Percentiles rank a stretch among this genome's conserved stretches.
These are phyloP conservation scores for Agrocybe pediades DNA, from an alignment of 768 basidiomycete species.

Conservation along the genomic window DNA sequence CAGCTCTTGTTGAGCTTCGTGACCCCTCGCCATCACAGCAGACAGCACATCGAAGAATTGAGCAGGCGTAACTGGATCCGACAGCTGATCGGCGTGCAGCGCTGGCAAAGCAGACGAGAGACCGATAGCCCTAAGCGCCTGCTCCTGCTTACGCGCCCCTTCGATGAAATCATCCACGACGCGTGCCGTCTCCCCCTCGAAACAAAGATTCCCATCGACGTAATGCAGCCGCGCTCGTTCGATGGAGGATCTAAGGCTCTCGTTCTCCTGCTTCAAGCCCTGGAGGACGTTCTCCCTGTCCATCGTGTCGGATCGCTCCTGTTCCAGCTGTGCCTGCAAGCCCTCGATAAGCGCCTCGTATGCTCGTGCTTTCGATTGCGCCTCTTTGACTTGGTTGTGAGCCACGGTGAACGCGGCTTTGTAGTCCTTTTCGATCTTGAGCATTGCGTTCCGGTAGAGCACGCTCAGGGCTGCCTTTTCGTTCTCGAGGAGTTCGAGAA, in stretches of 20 bases:
- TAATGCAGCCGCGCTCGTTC: not conserved
- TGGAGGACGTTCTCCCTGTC: not conserved
- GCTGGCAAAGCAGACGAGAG: not conserved
- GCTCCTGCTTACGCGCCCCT: conserved; percentile 6
- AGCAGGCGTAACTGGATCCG: not conserved
- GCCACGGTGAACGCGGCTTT: not conserved
- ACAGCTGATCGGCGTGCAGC: not conserved
- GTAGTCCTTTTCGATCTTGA: conserved; percentile 4
- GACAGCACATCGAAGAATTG: conserved; percentile 11
- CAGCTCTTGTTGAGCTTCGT: conserved; percentile 1
- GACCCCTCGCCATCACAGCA: conserved; percentile 4
- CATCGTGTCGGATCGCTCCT: not conserved
- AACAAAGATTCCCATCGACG: conserved; percentile 7
- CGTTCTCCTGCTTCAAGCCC: conserved; percentile 5
- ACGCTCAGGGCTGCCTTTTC: conserved; percentile 12
- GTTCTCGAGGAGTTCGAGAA: conserved; percentile 20
- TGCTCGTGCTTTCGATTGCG: not conserved
- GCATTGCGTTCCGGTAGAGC: conserved; percentile 9
- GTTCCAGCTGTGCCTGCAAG: not conserved
- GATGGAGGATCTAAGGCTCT: conserved; percentile 4
- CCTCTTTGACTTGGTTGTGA: not conserved
- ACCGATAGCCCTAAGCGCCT: not conserved
- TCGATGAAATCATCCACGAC: conserved; percentile 15
- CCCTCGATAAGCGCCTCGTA: not conserved
- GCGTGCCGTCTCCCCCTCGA: conserved; percentile 7